These are phyloP conservation scores for Gastrolobium bilobum DNA, from an alignment of 306 rosid species.

Conservation along the genomic window DNA sequence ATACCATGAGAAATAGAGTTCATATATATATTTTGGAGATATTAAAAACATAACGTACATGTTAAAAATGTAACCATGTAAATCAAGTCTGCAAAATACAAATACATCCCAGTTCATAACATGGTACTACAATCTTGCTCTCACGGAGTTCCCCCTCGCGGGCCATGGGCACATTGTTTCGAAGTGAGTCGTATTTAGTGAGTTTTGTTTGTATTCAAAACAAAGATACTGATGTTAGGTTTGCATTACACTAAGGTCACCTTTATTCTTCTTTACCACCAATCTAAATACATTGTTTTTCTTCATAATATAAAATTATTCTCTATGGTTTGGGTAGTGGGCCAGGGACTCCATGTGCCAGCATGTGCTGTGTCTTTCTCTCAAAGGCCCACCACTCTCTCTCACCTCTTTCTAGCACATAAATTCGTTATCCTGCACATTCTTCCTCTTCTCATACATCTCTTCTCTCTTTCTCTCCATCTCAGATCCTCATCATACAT, in stretches of 20 bases:
- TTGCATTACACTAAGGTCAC: conserved; percentile 64
- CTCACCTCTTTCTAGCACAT: conserved; percentile 64
- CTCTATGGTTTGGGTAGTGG: conserved; percentile 79
- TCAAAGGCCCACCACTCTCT: conserved; percentile 71
- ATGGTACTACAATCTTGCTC: conserved; percentile 13
- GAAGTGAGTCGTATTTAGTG: conserved; percentile 57
- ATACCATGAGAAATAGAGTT: not conserved
- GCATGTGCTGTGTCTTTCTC: conserved; percentile 96
- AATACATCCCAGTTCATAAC: not conserved
- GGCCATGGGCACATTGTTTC: conserved; percentile 55
- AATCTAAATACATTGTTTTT: conserved; percentile 44
- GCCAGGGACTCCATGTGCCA: conserved; percentile 90
- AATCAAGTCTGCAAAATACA: conserved; percentile 17
- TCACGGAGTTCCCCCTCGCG: conserved; percentile 56
- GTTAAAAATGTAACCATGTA: not conserved
- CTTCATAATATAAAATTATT: conserved; percentile 50
- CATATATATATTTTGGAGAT: not conserved
- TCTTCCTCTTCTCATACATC: conserved; percentile 52
- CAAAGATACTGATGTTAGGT: conserved; percentile 70
- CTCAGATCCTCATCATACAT: conserved; percentile 33
- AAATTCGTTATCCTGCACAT: conserved; percentile 66
- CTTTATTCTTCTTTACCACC: conserved; percentile 59
- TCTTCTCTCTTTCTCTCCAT: conserved; percentile 42
- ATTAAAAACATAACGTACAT: not conserved
- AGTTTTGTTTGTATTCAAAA: conserved; percentile 68